phyloP scores from a whole-genome alignment of 306 rosid genomes.

The Ormosia emarginata region DNA sequence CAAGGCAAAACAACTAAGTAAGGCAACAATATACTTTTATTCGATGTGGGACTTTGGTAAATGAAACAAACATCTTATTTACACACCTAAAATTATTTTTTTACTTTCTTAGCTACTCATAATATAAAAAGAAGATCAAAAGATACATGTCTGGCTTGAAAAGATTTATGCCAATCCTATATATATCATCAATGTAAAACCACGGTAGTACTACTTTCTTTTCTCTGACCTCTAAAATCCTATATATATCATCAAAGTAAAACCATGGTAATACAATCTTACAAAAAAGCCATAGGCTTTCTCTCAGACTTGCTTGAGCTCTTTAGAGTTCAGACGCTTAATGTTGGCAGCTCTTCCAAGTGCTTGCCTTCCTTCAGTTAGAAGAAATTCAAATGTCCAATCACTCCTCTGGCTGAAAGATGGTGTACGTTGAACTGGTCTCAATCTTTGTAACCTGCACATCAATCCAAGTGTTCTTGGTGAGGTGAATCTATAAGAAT shows the following conservation, averaged over 20 bases:
- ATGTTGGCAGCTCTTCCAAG: slow-evolving; percentile 3
- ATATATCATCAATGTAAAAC: slow-evolving; percentile 11
- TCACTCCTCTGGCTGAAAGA: slow-evolving; percentile 67
- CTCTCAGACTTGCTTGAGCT: slow-evolving; percentile 22
- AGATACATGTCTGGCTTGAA: slow-evolving; percentile 27
- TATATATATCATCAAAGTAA: no score
- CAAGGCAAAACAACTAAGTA: no score
- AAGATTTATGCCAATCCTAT: slow-evolving; percentile 8
- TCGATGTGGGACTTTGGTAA: no score
- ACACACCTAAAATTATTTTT: no score
- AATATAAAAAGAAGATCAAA: no score
- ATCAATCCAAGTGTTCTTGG: slow-evolving; percentile 1
- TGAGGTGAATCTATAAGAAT: slow-evolving; percentile 21
- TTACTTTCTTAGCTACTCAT: no score
- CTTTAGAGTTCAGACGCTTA: slow-evolving; percentile 21
- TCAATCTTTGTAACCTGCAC: slow-evolving; percentile 89
- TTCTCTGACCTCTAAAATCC: no score
- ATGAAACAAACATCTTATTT: no score
- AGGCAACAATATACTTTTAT: no score
- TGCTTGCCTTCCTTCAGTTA: slow-evolving; percentile 17
- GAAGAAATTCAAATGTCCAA: slow-evolving; percentile 5
- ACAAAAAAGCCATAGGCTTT: slow-evolving; percentile 28
- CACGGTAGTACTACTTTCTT: no score
- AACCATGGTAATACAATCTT: background rate
- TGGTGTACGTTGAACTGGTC: slow-evolving; percentile 61